phyloP scores from a whole-genome alignment of 2,329 filamentous ascomycete genomes.

The Penicillium sp. region DNA sequence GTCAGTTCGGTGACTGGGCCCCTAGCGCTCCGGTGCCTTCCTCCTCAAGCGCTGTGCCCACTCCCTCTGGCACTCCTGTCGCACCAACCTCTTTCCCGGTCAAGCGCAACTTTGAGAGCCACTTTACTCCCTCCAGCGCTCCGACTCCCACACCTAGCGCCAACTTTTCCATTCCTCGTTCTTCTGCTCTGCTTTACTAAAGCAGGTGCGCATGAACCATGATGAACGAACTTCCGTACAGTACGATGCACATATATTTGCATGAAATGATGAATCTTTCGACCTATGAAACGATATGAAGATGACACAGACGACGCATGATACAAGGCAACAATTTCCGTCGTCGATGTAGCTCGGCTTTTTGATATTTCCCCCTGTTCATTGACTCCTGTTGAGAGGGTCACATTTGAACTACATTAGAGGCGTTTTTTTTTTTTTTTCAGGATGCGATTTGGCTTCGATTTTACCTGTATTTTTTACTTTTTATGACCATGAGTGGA shows the following conservation, averaged over 20 bases:
- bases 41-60: not conserved
- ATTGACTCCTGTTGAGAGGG: not conserved
- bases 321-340: constrained; percentile 2
- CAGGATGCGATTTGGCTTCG: not conserved
- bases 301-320: constrained; percentile 1
- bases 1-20: not conserved
- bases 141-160: constrained; percentile 10
- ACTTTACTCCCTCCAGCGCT: not conserved
- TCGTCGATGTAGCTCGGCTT: not conserved
- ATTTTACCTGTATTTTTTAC: constrained; percentile 6
- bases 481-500: constrained; percentile 10
- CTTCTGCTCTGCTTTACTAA: constrained; percentile 16
- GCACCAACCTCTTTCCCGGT: not conserved
- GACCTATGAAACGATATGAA: not conserved
- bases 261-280: not conserved
- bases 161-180: constrained; percentile 9
- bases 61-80: not conserved
- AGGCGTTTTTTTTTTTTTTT: constrained; percentile 5
- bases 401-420: not conserved
- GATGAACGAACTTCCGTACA: not conserved
- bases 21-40: constrained; percentile 3
- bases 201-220: not conserved
- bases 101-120: not conserved
- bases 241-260: not conserved
- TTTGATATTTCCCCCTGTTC: not conserved